Evolutionary conservation across 2,329 filamentous ascomycete species (phyloP), one percentile per base, ranked within the genome.

Genomic region (Microcyclospora pomicola): DNA sequence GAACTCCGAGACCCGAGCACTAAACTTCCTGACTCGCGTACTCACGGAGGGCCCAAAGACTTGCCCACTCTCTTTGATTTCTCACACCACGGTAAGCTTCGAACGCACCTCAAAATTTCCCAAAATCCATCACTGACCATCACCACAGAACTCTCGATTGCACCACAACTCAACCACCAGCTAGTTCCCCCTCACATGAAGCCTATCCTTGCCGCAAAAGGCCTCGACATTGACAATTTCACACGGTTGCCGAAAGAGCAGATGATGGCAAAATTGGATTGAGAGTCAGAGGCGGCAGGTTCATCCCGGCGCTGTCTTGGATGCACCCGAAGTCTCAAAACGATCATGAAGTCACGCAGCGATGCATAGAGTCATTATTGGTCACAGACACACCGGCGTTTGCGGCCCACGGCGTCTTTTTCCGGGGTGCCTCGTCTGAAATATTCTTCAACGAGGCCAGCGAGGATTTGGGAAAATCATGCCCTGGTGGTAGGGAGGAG

Each of bases 221-320:
- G 58, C 11, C 73, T 98, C 50, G 87, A 96, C 60, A 85, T 95
- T 55, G 85, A 95, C 63, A 87, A 87, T 62, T 83, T 98, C 63
- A 85, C 78, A 52, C 88, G 88, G 33, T 71, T 98, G 68, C 69
- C 81, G 55, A 93, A 86, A 70, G 81, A 91, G 55, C 85, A 95
- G 62, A 96, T 98, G 91, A 84, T 94, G 68, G 91, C 91, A 42
- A 85, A 87, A 63, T 72, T 98, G 64, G 91, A 98, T 67, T 98
- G 67, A 65, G 60, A 42, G 19, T 31, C 14, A 15, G 30, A 24
- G 19, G 19, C 19, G 19, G 19, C 19, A 24, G 19, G 19, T 24
- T 24, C 19, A 24, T 24, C 7, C 7, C 19, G 7, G 19, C 19
- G 7, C 7, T 24, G 19, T 7, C 19, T 24, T 4, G 19, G 19